Evolutionary conservation across 2,329 filamentous ascomycete species (phyloP).

Genomic region (Fusarium napiforme): DNA sequence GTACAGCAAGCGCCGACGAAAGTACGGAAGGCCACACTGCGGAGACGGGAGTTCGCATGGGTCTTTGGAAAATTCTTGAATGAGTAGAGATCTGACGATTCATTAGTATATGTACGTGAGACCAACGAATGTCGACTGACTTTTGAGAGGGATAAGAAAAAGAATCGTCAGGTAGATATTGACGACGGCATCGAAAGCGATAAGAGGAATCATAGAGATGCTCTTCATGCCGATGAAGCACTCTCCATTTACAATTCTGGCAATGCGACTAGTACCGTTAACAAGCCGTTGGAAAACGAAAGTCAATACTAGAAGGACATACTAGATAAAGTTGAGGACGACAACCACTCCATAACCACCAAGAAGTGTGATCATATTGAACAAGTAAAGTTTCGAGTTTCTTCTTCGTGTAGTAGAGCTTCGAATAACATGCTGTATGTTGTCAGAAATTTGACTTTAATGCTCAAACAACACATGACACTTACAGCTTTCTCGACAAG

Average conservation of each 20-base stretch:
- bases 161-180: constrained; percentile 72
- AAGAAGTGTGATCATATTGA: constrained; percentile 69
- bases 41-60: constrained; percentile 56
- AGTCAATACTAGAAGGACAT: constrained; percentile 41
- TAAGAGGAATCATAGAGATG: constrained; percentile 68
- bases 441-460: background rate
- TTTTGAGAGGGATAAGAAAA: constrained; percentile 69
- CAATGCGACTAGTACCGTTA: constrained; percentile 60
- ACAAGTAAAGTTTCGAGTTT: constrained; percentile 67
- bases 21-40: constrained; percentile 65
- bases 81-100: constrained; percentile 61
- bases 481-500: constrained; percentile 71
- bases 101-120: background rate
- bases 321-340: constrained; percentile 71
- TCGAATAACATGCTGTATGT: constrained; percentile 65
- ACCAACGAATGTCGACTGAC: constrained; percentile 49
- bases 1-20: constrained; percentile 69
- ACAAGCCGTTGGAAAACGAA: constrained; percentile 1
- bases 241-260: constrained; percentile 62
- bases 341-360: constrained; percentile 60
- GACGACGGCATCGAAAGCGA: constrained; percentile 68
- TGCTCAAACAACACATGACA: background rate
- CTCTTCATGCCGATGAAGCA: constrained; percentile 72
- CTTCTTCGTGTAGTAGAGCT: constrained; percentile 62
- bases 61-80: constrained; percentile 60